Evolutionary conservation across 2,329 filamentous ascomycete species (phyloP), one percentile per base, ranked within the genome.

Genomic region (Epichloe uncinata): DNA sequence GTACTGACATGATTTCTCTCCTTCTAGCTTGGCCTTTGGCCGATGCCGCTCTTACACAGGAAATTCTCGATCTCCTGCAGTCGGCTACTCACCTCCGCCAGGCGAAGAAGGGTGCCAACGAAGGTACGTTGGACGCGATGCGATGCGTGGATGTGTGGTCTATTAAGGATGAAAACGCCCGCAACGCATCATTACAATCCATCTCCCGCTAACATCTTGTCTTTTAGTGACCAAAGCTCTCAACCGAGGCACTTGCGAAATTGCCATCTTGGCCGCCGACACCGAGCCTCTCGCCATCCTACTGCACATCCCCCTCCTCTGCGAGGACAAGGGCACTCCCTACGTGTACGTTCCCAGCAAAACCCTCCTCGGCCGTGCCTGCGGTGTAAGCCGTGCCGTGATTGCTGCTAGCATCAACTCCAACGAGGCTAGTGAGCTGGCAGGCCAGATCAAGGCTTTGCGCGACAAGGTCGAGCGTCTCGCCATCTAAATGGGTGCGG

Each of bases 401-500:
- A 96, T 97, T 61, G 84, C 87, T 40, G 83, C 81, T 54, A 83
- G 78, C 62, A 95, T 97, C 70, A 96, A 88, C 58, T 89, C 85
- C 69, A 95, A 95, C 77, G 88, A 95, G 72, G 85, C 84, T 38
- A 86, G 81, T 62, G 90, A 96, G 69, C 76, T 97, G 53, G 86
- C 84, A 69, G 79, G 80, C 63, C 88, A 94, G 76, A 96, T 97
- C 69, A 79, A 85, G 61, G 77, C 82, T 57, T 76, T 96, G 63
- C 94, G 91, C 77, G 87, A 94, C 71, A 94, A 95, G 81, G 87
- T 97, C 50, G 91, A 97, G 78, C 81, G 90, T 61, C 78, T 96
- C 59, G 89, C 91, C 75, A 95, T 96, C 73, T 96, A 84, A 79
- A 58, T 5, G 15, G 18, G 12, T 5, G 30, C 15, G n/a, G 26